A percentile compares a stretch with the other conserved stretches of the same genome.
Evolutionary conservation across 257 asterid species (phyloP).

Genomic region (Solanum megistacrolobum): DNA sequence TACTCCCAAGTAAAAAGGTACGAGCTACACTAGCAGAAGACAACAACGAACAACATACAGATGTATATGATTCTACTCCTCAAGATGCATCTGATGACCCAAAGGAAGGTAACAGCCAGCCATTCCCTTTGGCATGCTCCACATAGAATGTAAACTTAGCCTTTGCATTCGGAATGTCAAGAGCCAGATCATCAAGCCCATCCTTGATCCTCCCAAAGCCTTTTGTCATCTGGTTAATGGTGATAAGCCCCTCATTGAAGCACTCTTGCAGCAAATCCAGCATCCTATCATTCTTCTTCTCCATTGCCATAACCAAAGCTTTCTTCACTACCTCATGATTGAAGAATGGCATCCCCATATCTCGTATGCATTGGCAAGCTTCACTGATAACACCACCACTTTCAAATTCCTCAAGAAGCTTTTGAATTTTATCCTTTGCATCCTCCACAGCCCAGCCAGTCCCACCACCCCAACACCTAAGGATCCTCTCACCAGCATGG

Average conservation of each 20-base stretch:
- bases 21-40: not conserved
- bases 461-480: constrained; percentile 99
- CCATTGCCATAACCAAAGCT: constrained; percentile 99
- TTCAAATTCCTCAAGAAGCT: constrained; percentile 93
- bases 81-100: constrained; percentile 5
- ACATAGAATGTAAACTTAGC: constrained; percentile 60
- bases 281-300: constrained; percentile 92
- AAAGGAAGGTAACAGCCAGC: constrained; percentile 54
- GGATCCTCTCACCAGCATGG: constrained; percentile 98
- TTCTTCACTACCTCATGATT: constrained; percentile 96
- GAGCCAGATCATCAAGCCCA: constrained; percentile 89
- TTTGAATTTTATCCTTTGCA: constrained; percentile 89
- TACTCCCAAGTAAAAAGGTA: not conserved
- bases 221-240: constrained; percentile 89
- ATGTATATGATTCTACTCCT: constrained; percentile 15
- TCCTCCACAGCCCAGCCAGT: constrained; percentile 99
- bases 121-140: constrained; percentile 44
- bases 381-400: constrained; percentile 80
- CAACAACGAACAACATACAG: constrained; percentile 9
- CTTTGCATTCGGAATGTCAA: constrained; percentile 84
- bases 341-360: constrained; percentile 85
- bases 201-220: constrained; percentile 83
- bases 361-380: constrained; percentile 96
- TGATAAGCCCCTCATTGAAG: constrained; percentile 79
- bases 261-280: constrained; percentile 70